phyloP scores from a whole-genome alignment of 2,329 filamentous ascomycete species.

The Parastagonospora avenae region DNA sequence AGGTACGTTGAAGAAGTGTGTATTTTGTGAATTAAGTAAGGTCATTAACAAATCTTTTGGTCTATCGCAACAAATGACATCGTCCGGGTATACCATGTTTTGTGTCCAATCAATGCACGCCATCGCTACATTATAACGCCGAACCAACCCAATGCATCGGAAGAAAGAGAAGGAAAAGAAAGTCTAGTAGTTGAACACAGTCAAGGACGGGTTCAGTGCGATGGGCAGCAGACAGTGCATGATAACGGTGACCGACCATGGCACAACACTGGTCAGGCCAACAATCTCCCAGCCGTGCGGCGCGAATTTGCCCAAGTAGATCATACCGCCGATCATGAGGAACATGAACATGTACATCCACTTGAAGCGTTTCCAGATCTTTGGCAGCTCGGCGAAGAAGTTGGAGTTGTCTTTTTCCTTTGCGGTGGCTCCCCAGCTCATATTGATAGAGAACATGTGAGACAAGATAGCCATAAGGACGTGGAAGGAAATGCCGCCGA shows the following conservation, averaged over 20 bases:
- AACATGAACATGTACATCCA: constrained; percentile 66
- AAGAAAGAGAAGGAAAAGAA: not conserved
- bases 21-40: no score
- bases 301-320: constrained; percentile 71
- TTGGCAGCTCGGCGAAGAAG: constrained; percentile 83
- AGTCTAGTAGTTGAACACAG: constrained; percentile 74
- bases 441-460: constrained; percentile 85
- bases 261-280: constrained; percentile 69
- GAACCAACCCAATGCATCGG: not conserved
- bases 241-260: constrained; percentile 68
- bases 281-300: constrained; percentile 61
- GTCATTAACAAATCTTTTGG: no score
- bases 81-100: not conserved
- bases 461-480: constrained; percentile 76
- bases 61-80: no score
- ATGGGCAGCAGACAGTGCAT: constrained; percentile 73
- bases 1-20: no score
- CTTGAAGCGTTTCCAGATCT: constrained; percentile 79
- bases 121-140: not conserved
- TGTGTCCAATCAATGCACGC: not conserved
- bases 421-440: constrained; percentile 81
- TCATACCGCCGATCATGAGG: constrained; percentile 64
- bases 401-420: constrained; percentile 83
- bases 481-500: constrained; percentile 79
- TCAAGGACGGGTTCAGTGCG: constrained; percentile 74